Evolutionary conservation across 73 alveolate species (phyloP), one percentile per base, ranked within the genome.

Genomic region (Paramecium octaurelia): DNA sequence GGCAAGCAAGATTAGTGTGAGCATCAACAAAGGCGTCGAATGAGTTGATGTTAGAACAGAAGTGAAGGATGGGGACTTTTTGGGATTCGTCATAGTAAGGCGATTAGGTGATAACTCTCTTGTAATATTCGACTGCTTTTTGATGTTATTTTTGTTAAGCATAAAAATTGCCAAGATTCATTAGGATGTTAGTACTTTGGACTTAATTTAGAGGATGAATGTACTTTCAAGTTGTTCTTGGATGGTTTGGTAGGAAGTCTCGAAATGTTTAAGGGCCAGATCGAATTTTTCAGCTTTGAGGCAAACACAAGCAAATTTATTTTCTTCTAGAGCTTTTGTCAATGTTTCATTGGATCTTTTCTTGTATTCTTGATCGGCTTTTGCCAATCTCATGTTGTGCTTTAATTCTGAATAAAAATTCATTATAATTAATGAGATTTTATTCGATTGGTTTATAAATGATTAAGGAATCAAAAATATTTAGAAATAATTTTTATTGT

Each of bases 1-100:
- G 29, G 8, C 95, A 95, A 35, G 98, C 93, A 68, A 94, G 73
- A 64, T 95, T 95, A 1, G 98, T 84, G 59, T 86, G 95, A 11
- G 96, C 95, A 59, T 86, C 93, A 43, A 92, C 68, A 36, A 42
- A 92, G 2, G 98, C 98, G 7, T 94, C 94, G 14, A 24, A 83
- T 36, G 95, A 64, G 68, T 95, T 93, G 10, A 95, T 43, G 46
- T 94, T 54, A 11, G 42, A 24, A 11, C 91, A 70, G 20, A 29
- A 68, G 7, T 27, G 1, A n/a, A 42, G n/a, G 7, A 46, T 38
- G 24, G 54, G 29, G 1, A 40, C 7, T 50, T 85, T 38, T 4
- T 23, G 11, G 4, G 77, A 38, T 36, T 71, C 93, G n/a, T 44
- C 44, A 34, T 43, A 42, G 38, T 93, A 77, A 18, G 95, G 95